Percentiles rank a stretch among this genome's conserved stretches.
These are phyloP conservation scores for Trichophyton verrucosum DNA, from an alignment of 2,329 filamentous ascomycete genomes.

Conservation along the genomic window DNA sequence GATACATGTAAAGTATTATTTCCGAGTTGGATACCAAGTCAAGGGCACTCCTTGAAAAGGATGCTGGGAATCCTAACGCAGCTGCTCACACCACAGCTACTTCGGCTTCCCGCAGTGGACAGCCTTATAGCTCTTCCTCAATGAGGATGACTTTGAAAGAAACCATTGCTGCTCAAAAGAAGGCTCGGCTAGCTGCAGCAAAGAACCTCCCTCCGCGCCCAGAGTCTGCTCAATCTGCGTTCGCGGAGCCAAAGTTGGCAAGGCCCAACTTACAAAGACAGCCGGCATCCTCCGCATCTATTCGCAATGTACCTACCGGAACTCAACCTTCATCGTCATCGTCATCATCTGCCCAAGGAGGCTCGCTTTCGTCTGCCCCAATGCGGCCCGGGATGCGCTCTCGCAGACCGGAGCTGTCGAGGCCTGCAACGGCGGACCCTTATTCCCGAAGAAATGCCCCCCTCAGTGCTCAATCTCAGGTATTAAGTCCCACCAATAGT, in stretches of 20 bases:
- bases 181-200: slow-evolving; percentile 32
- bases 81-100: neutral
- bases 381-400: slow-evolving; percentile 37
- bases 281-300: slow-evolving; percentile 23
- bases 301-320: slow-evolving; percentile 26
- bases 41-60: slow-evolving; percentile 67
- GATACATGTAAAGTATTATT: slow-evolving; percentile 51
- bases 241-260: slow-evolving; percentile 32
- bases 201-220: slow-evolving; percentile 40
- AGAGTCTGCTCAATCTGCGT: slow-evolving; percentile 45
- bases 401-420: slow-evolving; percentile 25
- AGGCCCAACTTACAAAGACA: slow-evolving; percentile 24
- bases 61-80: slow-evolving; percentile 56
- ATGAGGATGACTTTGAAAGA: slow-evolving; percentile 59
- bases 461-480: slow-evolving; percentile 15
- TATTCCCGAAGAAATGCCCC: slow-evolving; percentile 28
- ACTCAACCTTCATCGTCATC: slow-evolving; percentile 23
- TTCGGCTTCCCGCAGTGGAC: slow-evolving; percentile 5
- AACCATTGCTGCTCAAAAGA: slow-evolving; percentile 73
- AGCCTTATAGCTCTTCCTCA: slow-evolving; percentile 29
- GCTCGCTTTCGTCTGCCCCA: slow-evolving; percentile 45
- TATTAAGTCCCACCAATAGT: slow-evolving; percentile 18
- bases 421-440: slow-evolving; percentile 45
- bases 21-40: slow-evolving; percentile 64
- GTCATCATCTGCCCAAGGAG: slow-evolving; percentile 11